Evolutionary conservation across 2,329 filamentous ascomycete species (phyloP), one percentile per base, ranked within the genome.

Genomic region (Macrophomina tecta): DNA sequence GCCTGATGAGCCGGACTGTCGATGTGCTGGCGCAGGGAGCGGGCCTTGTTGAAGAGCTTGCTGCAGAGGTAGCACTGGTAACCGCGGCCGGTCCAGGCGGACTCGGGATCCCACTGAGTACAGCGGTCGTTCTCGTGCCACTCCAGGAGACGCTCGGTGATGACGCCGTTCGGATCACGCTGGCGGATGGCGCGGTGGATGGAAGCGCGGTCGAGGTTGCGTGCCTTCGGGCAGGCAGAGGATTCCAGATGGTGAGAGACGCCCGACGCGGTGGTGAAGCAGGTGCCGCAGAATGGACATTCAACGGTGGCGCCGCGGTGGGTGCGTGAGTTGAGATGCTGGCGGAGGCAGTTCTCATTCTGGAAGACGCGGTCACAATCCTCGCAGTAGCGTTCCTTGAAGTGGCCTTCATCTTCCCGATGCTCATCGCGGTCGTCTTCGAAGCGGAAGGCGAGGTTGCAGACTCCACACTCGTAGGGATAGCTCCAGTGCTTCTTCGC

Each of bases 51-150:
- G 68, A 87, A 90, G 0, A 71, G 34, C 9, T 76, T 74, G 28
- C 82, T 74, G 71, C 88, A 90, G 4, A 89, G 68, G 67, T 84
- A 85, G 76, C 86, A 89, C 70, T 84, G 80, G 73, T 78, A 88
- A 0, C 14, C 69, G 1, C 32, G 0, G 0, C 82, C 81, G 63
- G 88, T 87, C 73, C 77, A 86, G 0, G 84, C 75, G 1, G 66
- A 68, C 0, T 70, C 40, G 0, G 78, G 85, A 1, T 82, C 83
- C 5, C 56, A 69, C 81, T 65, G 46, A 4, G 51, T 65, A 0
- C 40, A 58, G 51, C 68, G 72, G 36, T 70, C 64, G 45, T 79
- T 75, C 0, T 74, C 77, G 11, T 77, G 69, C 81, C 82, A 85
- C 18, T 76, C 81, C n/a, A 88, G 72, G 32, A 84, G 79, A 2